Evolutionary conservation across 2,329 filamentous ascomycete genomes (phyloP).

Genomic region (Neofusicoccum laricinum): DNA sequence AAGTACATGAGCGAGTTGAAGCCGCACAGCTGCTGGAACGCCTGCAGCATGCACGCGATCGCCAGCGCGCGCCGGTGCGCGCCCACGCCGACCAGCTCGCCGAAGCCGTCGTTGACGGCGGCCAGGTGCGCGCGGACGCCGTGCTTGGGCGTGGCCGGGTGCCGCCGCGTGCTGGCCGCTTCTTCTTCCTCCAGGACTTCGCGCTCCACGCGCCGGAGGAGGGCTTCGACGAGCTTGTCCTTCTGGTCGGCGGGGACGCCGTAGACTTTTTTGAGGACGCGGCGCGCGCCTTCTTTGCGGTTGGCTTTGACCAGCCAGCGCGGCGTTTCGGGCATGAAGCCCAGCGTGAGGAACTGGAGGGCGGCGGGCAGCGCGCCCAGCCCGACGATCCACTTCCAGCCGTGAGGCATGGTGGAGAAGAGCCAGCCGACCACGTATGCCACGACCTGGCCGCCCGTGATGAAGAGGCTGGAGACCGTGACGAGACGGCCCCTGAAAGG

Average conservation of each 20-base stretch:
- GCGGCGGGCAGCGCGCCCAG: slow-evolving; percentile 74
- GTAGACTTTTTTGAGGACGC: slow-evolving; percentile 64
- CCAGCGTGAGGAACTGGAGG: slow-evolving; percentile 66
- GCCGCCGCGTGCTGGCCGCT: slow-evolving; percentile 38
- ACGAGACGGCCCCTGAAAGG: slow-evolving; percentile 74
- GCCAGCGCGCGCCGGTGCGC: slow-evolving; percentile 70
- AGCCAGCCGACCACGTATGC: slow-evolving; percentile 69
- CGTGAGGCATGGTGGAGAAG: slow-evolving; percentile 58
- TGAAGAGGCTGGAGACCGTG: slow-evolving; percentile 76
- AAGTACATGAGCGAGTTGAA: slow-evolving; percentile 42
- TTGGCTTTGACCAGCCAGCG: slow-evolving; percentile 78
- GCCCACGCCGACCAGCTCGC: slow-evolving; percentile 40
- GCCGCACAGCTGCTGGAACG: slow-evolving; percentile 79
- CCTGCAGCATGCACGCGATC: slow-evolving; percentile 85
- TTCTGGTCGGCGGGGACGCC: slow-evolving; percentile 34
- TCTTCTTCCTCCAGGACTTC: slow-evolving; percentile 72
- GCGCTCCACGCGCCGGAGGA: slow-evolving; percentile 67
- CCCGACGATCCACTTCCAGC: slow-evolving; percentile 92
- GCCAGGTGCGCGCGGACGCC: slow-evolving; percentile 37
- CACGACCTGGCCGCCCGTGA: slow-evolving; percentile 79
- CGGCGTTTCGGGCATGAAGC: slow-evolving; percentile 81
- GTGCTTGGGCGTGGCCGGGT: slow-evolving; percentile 29
- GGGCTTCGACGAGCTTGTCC: slow-evolving; percentile 50
- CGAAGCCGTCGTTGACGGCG: slow-evolving; percentile 54
- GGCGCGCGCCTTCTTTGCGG: slow-evolving; percentile 58